Evolutionary conservation across 1,284 basidiomycete genomes (phyloP).

Genomic region (Termitomyces sp.): DNA sequence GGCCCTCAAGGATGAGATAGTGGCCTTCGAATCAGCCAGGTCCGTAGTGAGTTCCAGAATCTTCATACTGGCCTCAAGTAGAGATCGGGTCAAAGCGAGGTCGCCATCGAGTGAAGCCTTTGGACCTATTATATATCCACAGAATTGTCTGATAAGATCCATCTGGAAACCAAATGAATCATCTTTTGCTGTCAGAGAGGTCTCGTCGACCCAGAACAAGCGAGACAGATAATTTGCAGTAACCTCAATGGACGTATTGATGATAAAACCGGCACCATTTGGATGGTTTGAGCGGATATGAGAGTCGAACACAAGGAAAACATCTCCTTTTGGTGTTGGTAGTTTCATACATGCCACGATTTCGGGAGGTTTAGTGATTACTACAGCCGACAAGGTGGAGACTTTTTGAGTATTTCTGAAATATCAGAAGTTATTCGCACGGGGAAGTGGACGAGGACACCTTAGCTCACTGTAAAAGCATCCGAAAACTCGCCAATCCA

Average conservation of each 20-base stretch:
- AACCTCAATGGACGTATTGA: slow-evolving; percentile 37
- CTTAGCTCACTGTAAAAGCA: slow-evolving; percentile 37
- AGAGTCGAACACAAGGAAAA: slow-evolving; percentile 61
- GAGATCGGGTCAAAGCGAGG: slow-evolving; percentile 24
- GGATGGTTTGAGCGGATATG: slow-evolving; percentile 58
- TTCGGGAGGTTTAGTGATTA: slow-evolving; percentile 68
- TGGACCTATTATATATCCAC: slow-evolving; percentile 47
- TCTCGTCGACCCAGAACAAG: slow-evolving; percentile 44
- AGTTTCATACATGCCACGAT: slow-evolving; percentile 55
- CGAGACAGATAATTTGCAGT: slow-evolving; percentile 41
- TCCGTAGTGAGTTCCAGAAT: slow-evolving; percentile 39
- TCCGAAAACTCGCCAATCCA: slow-evolving; percentile 33
- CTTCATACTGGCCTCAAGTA: slow-evolving; percentile 44
- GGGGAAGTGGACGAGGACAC: slow-evolving; percentile 23
- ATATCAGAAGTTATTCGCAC: background rate
- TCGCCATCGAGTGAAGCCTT: slow-evolving; percentile 14
- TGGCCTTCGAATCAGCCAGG: slow-evolving; percentile 28
- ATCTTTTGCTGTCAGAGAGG: slow-evolving; percentile 24
- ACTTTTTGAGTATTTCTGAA: slow-evolving; percentile 28
- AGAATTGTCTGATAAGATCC: slow-evolving; percentile 54
- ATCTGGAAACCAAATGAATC: slow-evolving; percentile 54
- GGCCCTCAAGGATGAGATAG: slow-evolving; percentile 24
- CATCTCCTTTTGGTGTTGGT: slow-evolving; percentile 22
- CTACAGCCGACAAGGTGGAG: slow-evolving; percentile 31
- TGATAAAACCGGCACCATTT: slow-evolving; percentile 49